Conservation (phyloP, 495 filamentous ascomycete genomes). For the Saxophila tyrrhenica region DNA sequence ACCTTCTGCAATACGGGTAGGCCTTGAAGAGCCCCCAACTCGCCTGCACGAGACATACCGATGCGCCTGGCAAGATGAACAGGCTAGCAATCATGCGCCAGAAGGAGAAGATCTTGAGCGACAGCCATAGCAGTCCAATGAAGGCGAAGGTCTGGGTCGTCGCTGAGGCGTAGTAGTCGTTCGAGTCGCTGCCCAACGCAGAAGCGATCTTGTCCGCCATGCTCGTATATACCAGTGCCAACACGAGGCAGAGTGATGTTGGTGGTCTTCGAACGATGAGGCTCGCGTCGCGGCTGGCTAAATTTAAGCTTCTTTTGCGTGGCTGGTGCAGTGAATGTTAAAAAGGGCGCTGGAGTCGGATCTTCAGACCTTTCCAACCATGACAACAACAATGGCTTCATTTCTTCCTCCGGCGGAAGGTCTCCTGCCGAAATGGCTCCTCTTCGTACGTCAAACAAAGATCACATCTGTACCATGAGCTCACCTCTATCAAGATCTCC, state of each 20-base stretch:
- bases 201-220: conserved; percentile 3
- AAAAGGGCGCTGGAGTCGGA: too few species aligned
- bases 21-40: background rate
- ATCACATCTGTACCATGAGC: too few species aligned
- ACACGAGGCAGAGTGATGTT: too few species aligned
- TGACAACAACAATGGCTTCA: conserved; percentile 4
- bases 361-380: too few species aligned
- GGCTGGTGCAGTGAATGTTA: too few species aligned
- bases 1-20: background rate
- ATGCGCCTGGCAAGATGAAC: conserved; percentile 61
- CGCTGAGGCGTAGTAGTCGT: conserved; percentile 7
- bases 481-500: too few species aligned
- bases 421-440: conserved; percentile 20
- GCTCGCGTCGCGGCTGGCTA: too few species aligned
- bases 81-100: conserved; percentile 56
- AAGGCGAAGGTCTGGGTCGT: conserved; percentile 17
- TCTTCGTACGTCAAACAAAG: conserved; percentile 20
- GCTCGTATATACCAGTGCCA: background rate
- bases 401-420: conserved; percentile 11
- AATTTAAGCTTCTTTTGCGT: too few species aligned
- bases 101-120: conserved; percentile 47
- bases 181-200: background rate
- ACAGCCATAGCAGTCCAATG: conserved; percentile 50
- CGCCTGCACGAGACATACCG: conserved; percentile 33
- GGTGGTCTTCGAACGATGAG: too few species aligned